These are phyloP conservation scores for Agaricales sp. DNA, from an alignment of 1,284 basidiomycete genomes.

Conservation along the genomic window DNA sequence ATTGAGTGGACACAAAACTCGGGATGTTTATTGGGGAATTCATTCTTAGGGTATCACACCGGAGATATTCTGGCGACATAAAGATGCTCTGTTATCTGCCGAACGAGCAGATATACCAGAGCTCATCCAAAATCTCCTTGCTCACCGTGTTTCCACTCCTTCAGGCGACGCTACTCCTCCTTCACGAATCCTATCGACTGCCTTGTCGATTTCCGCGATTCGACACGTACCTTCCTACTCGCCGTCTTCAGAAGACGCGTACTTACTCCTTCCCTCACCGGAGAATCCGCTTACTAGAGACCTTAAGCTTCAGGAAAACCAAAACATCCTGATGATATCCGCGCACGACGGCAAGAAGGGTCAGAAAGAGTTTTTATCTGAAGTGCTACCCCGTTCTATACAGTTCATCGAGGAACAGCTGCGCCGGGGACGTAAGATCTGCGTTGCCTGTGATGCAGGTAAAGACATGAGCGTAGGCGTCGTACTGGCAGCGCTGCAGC, in stretches of 20 bases:
- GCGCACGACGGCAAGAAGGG: slow-evolving; percentile 40
- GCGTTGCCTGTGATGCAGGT: slow-evolving; percentile 46
- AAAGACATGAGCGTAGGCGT: slow-evolving; percentile 58
- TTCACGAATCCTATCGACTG: not conserved
- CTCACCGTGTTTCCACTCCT: slow-evolving; percentile 4
- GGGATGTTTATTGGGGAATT: slow-evolving; percentile 2
- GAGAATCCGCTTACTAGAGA: not conserved
- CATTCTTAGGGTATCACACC: slow-evolving; percentile 58
- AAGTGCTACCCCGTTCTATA: slow-evolving; percentile 38
- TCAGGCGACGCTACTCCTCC: not conserved
- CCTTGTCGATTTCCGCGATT: slow-evolving; percentile 13
- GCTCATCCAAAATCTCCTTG: slow-evolving; percentile 37
- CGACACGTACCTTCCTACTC: slow-evolving; percentile 20
- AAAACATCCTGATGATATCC: not conserved
- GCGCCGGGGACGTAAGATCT: slow-evolving; percentile 24
- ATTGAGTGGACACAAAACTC: too few species aligned
- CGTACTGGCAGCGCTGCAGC: slow-evolving; percentile 42
- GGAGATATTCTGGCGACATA: slow-evolving; percentile 58
- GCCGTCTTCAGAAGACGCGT: not conserved
- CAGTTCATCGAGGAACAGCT: slow-evolving; percentile 36
- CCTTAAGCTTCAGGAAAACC: not conserved
- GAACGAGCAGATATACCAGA: slow-evolving; percentile 35
- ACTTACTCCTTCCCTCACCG: not conserved
- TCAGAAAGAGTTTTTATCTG: slow-evolving; percentile 37
- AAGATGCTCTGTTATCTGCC: slow-evolving; percentile 34